Evolutionary conservation across 805 yeast species (phyloP).

Genomic region (Saturnispora kantuleensis): DNA sequence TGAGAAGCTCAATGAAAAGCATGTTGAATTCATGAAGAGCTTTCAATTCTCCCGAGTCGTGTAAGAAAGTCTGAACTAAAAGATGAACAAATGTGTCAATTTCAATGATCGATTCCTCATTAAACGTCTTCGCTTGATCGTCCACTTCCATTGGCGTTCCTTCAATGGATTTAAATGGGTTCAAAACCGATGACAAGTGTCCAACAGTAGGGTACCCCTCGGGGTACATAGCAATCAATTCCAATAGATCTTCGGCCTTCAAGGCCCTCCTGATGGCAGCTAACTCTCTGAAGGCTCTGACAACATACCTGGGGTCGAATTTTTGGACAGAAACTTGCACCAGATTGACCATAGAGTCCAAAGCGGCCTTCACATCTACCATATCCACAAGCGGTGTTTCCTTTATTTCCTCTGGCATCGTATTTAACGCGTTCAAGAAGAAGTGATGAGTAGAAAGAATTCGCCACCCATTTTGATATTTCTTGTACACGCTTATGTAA

Average conservation of each 20-base stretch:
- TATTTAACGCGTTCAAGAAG: conserved; percentile 9
- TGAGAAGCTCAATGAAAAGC: conserved; percentile 42
- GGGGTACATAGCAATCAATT: conserved; percentile 53
- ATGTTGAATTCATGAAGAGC: conserved; percentile 45
- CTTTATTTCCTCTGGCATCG: conserved; percentile 8
- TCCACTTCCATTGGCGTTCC: conserved; percentile 26
- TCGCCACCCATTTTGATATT: neutral
- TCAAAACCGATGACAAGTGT: conserved; percentile 30
- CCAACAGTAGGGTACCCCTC: conserved; percentile 31
- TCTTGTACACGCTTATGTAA: neutral
- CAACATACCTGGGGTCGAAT: conserved; percentile 78
- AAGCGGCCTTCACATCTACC: conserved; percentile 2
- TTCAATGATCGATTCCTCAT: conserved; percentile 55
- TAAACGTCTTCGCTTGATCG: conserved; percentile 4
- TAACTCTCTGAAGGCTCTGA: conserved; percentile 77
- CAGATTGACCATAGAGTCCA: conserved; percentile 9
- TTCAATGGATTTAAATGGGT: conserved; percentile 17
- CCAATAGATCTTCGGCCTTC: conserved; percentile 41
- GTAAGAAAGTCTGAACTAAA: conserved; percentile 63
- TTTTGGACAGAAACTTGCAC: conserved; percentile 32
- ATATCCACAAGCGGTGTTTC: neutral
- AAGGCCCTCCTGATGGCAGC: conserved; percentile 63
- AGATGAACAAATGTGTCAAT: conserved; percentile 71
- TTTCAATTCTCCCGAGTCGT: conserved; percentile 47
- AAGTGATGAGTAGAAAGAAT: neutral